These are phyloP conservation scores for Phragmites australis DNA, from an alignment of 176 grass and related monocot genomes.

Conservation along the genomic window DNA sequence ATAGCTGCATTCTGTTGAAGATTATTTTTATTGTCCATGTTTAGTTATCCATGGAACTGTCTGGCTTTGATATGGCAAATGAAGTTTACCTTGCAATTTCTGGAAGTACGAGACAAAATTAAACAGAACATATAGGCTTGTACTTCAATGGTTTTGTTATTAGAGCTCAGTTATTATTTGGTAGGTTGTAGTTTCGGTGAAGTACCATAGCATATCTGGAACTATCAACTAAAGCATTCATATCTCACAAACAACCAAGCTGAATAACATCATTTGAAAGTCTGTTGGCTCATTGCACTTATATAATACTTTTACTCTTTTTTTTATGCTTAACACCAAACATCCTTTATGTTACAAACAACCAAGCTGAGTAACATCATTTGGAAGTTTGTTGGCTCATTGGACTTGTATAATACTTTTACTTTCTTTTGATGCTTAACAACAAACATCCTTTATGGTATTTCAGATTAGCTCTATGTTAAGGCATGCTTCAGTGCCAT, in stretches of 20 bases:
- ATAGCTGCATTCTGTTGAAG: neutral
- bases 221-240: conserved; percentile 20
- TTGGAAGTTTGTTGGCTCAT: neutral
- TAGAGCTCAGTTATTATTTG: neutral
- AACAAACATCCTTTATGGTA: conserved; percentile 24
- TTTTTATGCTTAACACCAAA: no score
- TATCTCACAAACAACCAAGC: neutral
- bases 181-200: conserved; percentile 1
- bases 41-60: conserved; percentile 5
- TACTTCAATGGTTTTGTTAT: conserved; percentile 3
- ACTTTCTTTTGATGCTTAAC: conserved; percentile 23
- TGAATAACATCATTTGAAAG: neutral
- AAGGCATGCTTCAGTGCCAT: conserved; percentile 65
- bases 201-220: neutral
- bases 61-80: neutral
- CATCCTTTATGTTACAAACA: no score
- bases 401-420: conserved; percentile 9
- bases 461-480: conserved; percentile 89
- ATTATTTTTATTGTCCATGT: neutral
- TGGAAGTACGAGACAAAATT: neutral
- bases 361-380: no score
- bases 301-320: no score
- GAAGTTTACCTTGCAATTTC: neutral
- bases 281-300: no score
- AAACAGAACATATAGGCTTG: conserved; percentile 12